Percentiles rank a stretch among this genome's conserved stretches.
Conservation (phyloP, 106 monocot species). For the Acanthochlamys bracteata region DNA sequence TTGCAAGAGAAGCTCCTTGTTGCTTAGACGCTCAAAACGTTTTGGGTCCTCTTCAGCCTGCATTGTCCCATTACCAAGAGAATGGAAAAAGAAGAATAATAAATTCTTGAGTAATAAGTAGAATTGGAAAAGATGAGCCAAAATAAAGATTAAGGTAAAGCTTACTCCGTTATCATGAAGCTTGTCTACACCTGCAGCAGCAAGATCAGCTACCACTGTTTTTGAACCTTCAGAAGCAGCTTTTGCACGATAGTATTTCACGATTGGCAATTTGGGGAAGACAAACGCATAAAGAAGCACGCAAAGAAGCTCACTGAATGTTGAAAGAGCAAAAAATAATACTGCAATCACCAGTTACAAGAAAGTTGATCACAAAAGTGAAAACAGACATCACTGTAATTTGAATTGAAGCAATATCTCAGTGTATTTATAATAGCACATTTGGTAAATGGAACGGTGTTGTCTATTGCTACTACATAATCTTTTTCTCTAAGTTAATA, state of each 20-base stretch:
- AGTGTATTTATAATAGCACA: no score
- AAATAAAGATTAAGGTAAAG: neutral
- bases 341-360: slow-evolving; percentile 20
- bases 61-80: neutral
- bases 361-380: neutral
- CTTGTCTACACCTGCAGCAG: slow-evolving; percentile 49
- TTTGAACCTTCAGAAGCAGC: slow-evolving; percentile 63
- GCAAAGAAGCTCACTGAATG: slow-evolving; percentile 66
- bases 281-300: slow-evolving; percentile 66
- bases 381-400: neutral
- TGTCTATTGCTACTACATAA: no score
- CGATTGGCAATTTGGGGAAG: slow-evolving; percentile 77
- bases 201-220: slow-evolving; percentile 73
- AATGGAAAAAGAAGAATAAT: neutral
- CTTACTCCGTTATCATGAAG: slow-evolving; percentile 6
- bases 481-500: no score
- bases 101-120: no score
- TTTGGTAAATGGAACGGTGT: no score
- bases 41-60: slow-evolving; percentile 44
- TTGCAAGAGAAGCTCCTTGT: slow-evolving; percentile 36
- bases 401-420: no score
- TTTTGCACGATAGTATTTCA: slow-evolving; percentile 43
- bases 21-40: slow-evolving; percentile 38
- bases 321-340: slow-evolving; percentile 47
- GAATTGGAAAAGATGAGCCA: no score